Percentiles rank a stretch among this genome's conserved stretches.
Conservation (phyloP, 352 stramenopile genomes). For the Blastocystis sp. region DNA sequence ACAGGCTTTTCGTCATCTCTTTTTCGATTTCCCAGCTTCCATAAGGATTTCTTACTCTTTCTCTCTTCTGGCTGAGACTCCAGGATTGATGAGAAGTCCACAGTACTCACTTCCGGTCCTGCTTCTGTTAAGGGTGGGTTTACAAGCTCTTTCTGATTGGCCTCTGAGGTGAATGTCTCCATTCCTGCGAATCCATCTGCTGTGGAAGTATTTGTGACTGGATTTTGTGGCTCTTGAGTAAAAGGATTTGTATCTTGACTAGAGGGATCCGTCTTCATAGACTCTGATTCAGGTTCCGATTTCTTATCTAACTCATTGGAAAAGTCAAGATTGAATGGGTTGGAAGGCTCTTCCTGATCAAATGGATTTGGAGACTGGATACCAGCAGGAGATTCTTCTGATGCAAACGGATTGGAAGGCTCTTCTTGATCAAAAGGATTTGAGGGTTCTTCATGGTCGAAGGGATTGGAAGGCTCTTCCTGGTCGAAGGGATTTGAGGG, state of each 20-base stretch:
- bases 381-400: not conserved
- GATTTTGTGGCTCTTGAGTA: too few relatives aligned
- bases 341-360: not conserved
- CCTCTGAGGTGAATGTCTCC: too few relatives aligned
- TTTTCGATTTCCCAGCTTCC: conserved; percentile 16
- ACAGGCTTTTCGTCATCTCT: not conserved
- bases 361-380: not conserved
- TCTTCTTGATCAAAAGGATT: conserved; percentile 46
- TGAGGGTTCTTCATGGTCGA: not conserved
- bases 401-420: too few relatives aligned
- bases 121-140: not conserved
- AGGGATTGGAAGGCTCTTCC: conserved; percentile 21
- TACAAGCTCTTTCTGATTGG: too few relatives aligned
- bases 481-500: not conserved
- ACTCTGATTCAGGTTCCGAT: too few relatives aligned
- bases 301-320: too few relatives aligned
- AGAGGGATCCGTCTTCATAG: too few relatives aligned
- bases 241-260: too few relatives aligned
- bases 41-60: conserved; percentile 25
- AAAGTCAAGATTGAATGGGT: too few relatives aligned
- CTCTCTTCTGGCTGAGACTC: not conserved
- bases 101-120: not conserved
- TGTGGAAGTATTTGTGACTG: too few relatives aligned
- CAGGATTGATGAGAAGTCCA: not conserved
- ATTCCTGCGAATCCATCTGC: too few relatives aligned